phyloP scores from a whole-genome alignment of 2,329 filamentous ascomycete species.

The Alternaria infectoria region DNA sequence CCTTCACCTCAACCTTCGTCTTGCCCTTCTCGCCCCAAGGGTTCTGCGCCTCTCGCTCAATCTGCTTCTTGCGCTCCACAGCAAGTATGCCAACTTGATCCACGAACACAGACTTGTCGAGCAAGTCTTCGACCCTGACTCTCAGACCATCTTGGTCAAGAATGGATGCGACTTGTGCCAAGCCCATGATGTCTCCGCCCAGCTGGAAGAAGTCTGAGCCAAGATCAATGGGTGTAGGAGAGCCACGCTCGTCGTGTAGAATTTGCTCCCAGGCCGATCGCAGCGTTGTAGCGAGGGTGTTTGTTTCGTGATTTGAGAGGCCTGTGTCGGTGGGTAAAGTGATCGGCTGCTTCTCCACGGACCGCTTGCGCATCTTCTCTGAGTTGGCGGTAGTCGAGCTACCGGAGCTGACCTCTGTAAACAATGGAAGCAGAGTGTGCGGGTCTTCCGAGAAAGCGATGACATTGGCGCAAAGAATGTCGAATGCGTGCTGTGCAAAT shows the following conservation, averaged over 20 bases:
- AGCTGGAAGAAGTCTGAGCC: slow-evolving; percentile 43
- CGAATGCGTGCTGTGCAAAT: slow-evolving; percentile 58
- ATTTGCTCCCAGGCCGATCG: slow-evolving; percentile 41
- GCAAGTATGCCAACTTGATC: slow-evolving; percentile 39
- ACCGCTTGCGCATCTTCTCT: slow-evolving; percentile 30
- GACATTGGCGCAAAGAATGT: slow-evolving; percentile 38
- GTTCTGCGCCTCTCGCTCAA: slow-evolving; percentile 31
- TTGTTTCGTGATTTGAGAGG: slow-evolving; percentile 32
- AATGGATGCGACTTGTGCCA: slow-evolving; percentile 40
- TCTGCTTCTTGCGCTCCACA: slow-evolving; percentile 32
- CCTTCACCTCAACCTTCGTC: slow-evolving; percentile 13
- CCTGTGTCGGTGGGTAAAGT: slow-evolving; percentile 34
- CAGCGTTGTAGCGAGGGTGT: slow-evolving; percentile 29
- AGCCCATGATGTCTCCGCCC: slow-evolving; percentile 43
- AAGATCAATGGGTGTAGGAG: slow-evolving; percentile 26
- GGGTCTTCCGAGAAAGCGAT: slow-evolving; percentile 36
- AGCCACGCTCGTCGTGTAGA: slow-evolving; percentile 32
- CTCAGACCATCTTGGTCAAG: slow-evolving; percentile 34
- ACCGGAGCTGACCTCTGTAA: slow-evolving; percentile 33
- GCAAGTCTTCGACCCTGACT: slow-evolving; percentile 40
- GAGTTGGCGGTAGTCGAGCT: slow-evolving; percentile 31
- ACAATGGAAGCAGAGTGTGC: slow-evolving; percentile 34
- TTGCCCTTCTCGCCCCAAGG: slow-evolving; percentile 42
- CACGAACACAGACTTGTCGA: slow-evolving; percentile 38
- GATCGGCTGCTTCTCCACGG: slow-evolving; percentile 31